Evolutionary conservation across 441 rosid species (phyloP), one percentile per base, ranked within the genome.

Genomic region (Gossypium gossypioides): DNA sequence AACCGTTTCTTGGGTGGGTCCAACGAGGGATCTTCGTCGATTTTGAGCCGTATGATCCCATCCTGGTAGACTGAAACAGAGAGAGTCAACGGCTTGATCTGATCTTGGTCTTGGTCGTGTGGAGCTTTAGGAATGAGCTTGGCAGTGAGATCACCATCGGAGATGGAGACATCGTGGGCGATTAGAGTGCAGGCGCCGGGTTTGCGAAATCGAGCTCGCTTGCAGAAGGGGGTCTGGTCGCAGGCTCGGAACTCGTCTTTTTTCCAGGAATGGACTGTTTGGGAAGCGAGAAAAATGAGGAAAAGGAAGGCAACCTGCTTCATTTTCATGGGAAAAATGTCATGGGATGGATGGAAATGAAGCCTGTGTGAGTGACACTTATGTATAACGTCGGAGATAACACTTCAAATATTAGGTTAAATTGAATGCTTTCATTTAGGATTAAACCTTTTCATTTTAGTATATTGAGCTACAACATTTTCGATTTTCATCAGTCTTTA

Each of bases 241-340:
- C 99, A 96, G 88, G 77, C 85, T n/a, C 99, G 85, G 74, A 96
- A 96, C 83, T 96, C 99, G 4, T 96, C 99, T 62, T 84, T 89
- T 81, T 96, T 96, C 98, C 97, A 96, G 32, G 98, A 89, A 48
- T 78, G 56, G 67, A 77, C 83, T 8, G 90, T 54, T 75, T 74
- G 86, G 44, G 81, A 78, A 76, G 50, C 4, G 50, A 87, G 81
- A 72, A 81, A 75, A 54, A 90, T 48, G 61, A 90, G 77, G 44
- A 86, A 40, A 65, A 87, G 27, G 72, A 83, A 80, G 24, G 42
- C 18, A 3, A 61, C 25, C 7, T 4, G 72, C 66, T 67, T 80
- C 92, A 82, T 89, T 58, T 74, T 85, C 86, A 75, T 78, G 72
- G 75, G 69, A 32, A 56, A 74, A 51, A 10, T 73, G 73, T 66